phyloP scores from a whole-genome alignment of 2,329 filamentous ascomycete species.

The Stagonosporopsis chrysanthemi region DNA sequence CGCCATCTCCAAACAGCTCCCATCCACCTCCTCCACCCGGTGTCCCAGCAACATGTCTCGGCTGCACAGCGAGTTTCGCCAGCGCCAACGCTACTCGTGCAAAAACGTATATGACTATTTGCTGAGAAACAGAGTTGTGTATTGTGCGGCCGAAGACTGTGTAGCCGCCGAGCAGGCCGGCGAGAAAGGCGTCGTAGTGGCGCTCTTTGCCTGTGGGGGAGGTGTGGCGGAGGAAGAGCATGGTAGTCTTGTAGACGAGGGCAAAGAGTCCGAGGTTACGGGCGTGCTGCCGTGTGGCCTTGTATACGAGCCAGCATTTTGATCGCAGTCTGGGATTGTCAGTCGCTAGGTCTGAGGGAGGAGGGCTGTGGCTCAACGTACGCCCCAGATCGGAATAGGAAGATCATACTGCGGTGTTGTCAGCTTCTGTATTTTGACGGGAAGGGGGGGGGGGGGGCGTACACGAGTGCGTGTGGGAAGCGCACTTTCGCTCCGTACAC shows the following conservation, averaged over 20 bases:
- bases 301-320: conserved; percentile 78
- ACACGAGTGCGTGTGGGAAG: conserved; percentile 95
- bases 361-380: conserved; percentile 55
- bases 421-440: conserved; percentile 1
- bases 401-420: conserved; percentile 76
- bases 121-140: conserved; percentile 85
- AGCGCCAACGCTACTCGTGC: conserved; percentile 86
- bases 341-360: conserved; percentile 4
- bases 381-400: conserved; percentile 92
- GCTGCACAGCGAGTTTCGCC: conserved; percentile 81
- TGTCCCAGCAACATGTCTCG: conserved; percentile 50
- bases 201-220: conserved; percentile 63
- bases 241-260: conserved; percentile 83
- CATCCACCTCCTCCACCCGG: conserved; percentile 45
- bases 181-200: conserved; percentile 83
- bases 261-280: conserved; percentile 92
- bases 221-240: conserved; percentile 74
- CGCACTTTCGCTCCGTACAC: conserved; percentile 98
- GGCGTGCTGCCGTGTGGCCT: conserved; percentile 89
- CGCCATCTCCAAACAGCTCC: conserved; percentile 49
- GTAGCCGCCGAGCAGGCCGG: conserved; percentile 89
- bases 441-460: conserved; percentile 33
- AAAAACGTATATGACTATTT: conserved; percentile 98
- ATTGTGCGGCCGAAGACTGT: conserved; percentile 84
- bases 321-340: conserved; percentile 66